Base-by-base conservation (phyloP, 148 eudicot species). In the Spergularia bocconei region DNA sequence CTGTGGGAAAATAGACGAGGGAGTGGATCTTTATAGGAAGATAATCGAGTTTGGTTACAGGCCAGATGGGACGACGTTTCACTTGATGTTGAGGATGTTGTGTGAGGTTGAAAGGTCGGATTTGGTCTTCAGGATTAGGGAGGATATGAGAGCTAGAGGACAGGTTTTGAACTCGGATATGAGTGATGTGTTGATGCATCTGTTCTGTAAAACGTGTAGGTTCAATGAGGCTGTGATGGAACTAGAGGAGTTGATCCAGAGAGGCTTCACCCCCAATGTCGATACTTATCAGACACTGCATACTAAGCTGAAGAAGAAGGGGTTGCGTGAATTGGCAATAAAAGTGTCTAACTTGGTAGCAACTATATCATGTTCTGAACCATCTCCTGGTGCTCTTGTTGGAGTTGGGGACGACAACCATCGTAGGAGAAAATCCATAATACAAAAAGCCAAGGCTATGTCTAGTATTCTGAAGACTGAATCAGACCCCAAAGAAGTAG, bases 81-180 rank as follows among this genome's bases (percentile, higher is more conserved):
- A 87, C 75, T 76, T 92, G 38, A 51, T 92, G 79, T 63, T 90
- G 62, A 86, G 85, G 68, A 84, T 87, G 91, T 61, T 92, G 52
- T 90, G 91, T 74, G 88, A 87, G 79, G 80, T 79, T 55, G 93
- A 85, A 75, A 86, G 76, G 15, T 53, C 87, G 83, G 87, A 85
- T 19, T 73, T 78, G 76, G 87, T 86, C 58, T 15, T 82, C 72
- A 85, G 83, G 69, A 67, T 92, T 62, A 89, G 84, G 41, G 75
- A 79, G 76, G 93, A 90, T 78, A 88, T 92, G 96, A 87, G 83
- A 82, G 82, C 67, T 19, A 82, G 77, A 72, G 91, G 88, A 20
- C 78, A 73, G 58, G 90, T 81, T 78, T 75, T 89, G 81, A 89
- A 90, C 68, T 79, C 84, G 29, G 80, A 82, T 78, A 57, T 82